A percentile compares a stretch with the other conserved stretches of the same genome.
phyloP scores from a whole-genome alignment of 495 filamentous ascomycete genomes.

The Penicillium pulvis region DNA sequence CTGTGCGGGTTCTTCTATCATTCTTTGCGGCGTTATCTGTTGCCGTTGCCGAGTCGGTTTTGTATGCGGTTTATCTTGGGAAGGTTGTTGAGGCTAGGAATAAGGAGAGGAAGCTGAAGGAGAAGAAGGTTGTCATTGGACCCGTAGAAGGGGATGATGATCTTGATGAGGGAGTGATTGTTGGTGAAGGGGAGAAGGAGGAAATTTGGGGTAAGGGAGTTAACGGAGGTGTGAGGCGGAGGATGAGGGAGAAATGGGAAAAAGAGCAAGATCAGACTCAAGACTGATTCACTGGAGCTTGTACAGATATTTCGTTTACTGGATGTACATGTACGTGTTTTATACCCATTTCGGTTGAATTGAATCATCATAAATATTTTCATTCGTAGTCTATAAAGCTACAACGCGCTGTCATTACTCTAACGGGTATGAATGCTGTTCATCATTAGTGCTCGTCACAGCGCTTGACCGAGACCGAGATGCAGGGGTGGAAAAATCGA shows the following conservation, averaged over 20 bases:
- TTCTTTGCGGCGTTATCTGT: constrained; percentile 56
- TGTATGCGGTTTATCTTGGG: constrained; percentile 85
- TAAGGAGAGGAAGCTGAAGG: constrained; percentile 62
- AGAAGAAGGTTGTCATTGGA: constrained; percentile 73
- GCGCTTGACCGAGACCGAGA: constrained; percentile 18
- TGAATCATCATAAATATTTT: constrained; percentile 12
- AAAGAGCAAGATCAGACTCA: constrained; percentile 24
- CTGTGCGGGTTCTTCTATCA: constrained; percentile 42
- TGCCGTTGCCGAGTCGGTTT: constrained; percentile 80
- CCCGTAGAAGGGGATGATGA: constrained; percentile 29
- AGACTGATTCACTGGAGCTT: not conserved
- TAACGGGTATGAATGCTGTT: constrained; percentile 37
- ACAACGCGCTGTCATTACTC: constrained; percentile 32
- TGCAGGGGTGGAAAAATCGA: constrained; percentile 7
- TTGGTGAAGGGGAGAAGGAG: constrained; percentile 34
- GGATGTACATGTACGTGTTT: not conserved
- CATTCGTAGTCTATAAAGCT: constrained; percentile 28
- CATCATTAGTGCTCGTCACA: constrained; percentile 35
- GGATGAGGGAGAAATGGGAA: constrained; percentile 49
- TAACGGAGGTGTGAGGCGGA: constrained; percentile 49
- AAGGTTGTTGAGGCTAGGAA: constrained; percentile 72
- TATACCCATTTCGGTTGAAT: constrained; percentile 17
- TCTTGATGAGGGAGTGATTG: not conserved
- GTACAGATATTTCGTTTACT: not conserved
- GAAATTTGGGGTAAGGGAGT: constrained; percentile 50